These are phyloP conservation scores for Lathyrus aphaca DNA, from an alignment of 306 rosid genomes.

Conservation along the genomic window DNA sequence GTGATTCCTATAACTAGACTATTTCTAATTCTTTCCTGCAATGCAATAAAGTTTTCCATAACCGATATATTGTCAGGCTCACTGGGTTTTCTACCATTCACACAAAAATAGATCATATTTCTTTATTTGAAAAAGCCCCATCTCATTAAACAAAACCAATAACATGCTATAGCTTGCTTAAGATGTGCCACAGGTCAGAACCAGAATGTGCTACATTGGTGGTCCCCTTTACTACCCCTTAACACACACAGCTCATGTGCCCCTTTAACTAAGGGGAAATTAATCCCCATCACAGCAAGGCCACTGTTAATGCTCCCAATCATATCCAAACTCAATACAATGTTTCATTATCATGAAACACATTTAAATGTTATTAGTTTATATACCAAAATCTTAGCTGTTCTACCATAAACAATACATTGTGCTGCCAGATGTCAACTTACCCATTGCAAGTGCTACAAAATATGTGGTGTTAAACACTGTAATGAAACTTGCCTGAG, in stretches of 20 bases:
- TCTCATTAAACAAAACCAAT: background rate
- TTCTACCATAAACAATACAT: background rate
- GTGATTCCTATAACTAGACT: background rate
- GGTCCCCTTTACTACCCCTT: background rate
- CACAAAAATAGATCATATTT: background rate
- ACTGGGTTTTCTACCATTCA: background rate
- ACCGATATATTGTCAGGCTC: background rate
- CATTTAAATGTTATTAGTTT: background rate
- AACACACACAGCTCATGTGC: background rate
- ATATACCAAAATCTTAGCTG: constrained; percentile 4
- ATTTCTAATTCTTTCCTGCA: constrained; percentile 5
- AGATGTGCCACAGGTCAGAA: background rate
- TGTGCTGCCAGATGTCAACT: background rate
- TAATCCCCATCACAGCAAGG: background rate
- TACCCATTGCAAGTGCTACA: constrained; percentile 12
- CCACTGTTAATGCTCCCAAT: constrained; percentile 7
- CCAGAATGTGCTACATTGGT: background rate
- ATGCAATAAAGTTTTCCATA: constrained; percentile 1
- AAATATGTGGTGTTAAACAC: too few relatives aligned
- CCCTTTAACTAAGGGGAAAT: constrained; percentile 12
- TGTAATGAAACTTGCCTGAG: too few relatives aligned
- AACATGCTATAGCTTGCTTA: background rate
- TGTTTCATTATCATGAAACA: background rate
- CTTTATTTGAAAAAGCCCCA: background rate
- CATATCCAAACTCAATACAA: background rate